phyloP scores from a whole-genome alignment of 2,329 filamentous ascomycete species.

The Talaromyces amestolkiae region DNA sequence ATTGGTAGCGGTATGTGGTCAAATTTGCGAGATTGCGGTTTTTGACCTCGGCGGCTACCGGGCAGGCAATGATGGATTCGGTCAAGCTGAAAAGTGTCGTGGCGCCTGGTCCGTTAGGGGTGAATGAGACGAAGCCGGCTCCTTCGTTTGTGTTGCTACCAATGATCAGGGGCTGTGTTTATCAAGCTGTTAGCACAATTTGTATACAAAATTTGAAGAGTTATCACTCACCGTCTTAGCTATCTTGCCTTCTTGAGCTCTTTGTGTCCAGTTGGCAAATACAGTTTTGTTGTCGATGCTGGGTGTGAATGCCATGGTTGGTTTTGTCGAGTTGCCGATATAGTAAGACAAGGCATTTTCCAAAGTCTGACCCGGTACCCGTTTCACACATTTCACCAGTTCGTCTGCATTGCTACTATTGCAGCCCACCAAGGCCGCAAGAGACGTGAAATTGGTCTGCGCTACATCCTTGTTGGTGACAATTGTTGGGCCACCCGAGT shows the following conservation, averaged over 20 bases:
- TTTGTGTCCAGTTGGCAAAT: not conserved
- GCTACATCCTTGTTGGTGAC: constrained; percentile 17
- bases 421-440: constrained; percentile 28
- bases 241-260: not conserved
- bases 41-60: constrained; percentile 31
- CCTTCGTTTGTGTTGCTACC: constrained; percentile 23
- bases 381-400: constrained; percentile 21
- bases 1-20: constrained; percentile 41
- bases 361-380: not conserved
- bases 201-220: not conserved
- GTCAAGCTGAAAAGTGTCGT: constrained; percentile 23
- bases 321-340: not conserved
- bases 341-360: constrained; percentile 6
- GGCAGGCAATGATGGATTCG: not conserved
- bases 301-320: not conserved
- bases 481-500: constrained; percentile 22
- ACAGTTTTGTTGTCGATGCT: not conserved
- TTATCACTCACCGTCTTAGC: not conserved
- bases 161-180: constrained; percentile 19
- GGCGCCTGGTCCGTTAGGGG: constrained; percentile 13
- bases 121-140: constrained; percentile 17
- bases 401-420: constrained; percentile 19
- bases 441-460: constrained; percentile 29
- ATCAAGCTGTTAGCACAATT: not conserved
- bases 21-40: constrained; percentile 29